A percentile compares a stretch with the other conserved stretches of the same genome.
These are phyloP conservation scores for Sarocladiaceae sp. DNA, from an alignment of 2,329 filamentous ascomycete species.

Conservation along the genomic window DNA sequence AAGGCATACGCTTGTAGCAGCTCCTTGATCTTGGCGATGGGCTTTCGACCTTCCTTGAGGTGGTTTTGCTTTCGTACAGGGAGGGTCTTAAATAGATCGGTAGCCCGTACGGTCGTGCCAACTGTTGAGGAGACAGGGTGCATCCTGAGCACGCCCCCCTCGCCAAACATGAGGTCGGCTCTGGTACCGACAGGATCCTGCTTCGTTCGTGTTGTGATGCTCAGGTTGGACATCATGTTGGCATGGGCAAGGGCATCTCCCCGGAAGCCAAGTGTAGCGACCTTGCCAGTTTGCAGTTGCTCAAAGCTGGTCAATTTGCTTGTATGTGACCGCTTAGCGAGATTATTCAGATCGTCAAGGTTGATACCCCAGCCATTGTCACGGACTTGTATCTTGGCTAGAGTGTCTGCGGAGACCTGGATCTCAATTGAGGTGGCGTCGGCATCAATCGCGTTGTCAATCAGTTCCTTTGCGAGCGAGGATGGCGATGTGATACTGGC, in stretches of 20 bases:
- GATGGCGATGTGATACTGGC: slow-evolving; percentile 53
- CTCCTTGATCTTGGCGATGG: slow-evolving; percentile 49
- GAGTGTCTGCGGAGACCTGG: slow-evolving; percentile 55
- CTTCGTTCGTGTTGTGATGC: slow-evolving; percentile 57
- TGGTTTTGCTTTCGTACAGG: slow-evolving; percentile 58
- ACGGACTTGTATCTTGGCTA: slow-evolving; percentile 63
- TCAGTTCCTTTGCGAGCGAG: slow-evolving; percentile 65
- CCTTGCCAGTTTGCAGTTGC: slow-evolving; percentile 51
- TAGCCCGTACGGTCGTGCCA: slow-evolving; percentile 62
- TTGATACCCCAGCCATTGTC: slow-evolving; percentile 71
- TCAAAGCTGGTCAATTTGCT: slow-evolving; percentile 64
- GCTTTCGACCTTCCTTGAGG: slow-evolving; percentile 51
- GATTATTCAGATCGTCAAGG: slow-evolving; percentile 50
- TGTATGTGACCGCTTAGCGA: slow-evolving; percentile 64
- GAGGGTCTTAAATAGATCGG: slow-evolving; percentile 50
- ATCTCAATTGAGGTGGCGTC: slow-evolving; percentile 60
- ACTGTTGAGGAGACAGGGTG: slow-evolving; percentile 44
- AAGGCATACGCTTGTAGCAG: slow-evolving; percentile 60
- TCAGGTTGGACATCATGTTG: slow-evolving; percentile 52
- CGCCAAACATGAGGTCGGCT: slow-evolving; percentile 33
- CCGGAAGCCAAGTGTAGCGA: slow-evolving; percentile 64
- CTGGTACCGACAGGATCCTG: slow-evolving; percentile 51
- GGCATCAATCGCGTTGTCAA: slow-evolving; percentile 73
- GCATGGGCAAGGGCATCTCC: slow-evolving; percentile 66
- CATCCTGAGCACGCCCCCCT: slow-evolving; percentile 24